Evolutionary conservation across 2,329 filamentous ascomycete species (phyloP).

Genomic region (Davidsoniella eucalypti): DNA sequence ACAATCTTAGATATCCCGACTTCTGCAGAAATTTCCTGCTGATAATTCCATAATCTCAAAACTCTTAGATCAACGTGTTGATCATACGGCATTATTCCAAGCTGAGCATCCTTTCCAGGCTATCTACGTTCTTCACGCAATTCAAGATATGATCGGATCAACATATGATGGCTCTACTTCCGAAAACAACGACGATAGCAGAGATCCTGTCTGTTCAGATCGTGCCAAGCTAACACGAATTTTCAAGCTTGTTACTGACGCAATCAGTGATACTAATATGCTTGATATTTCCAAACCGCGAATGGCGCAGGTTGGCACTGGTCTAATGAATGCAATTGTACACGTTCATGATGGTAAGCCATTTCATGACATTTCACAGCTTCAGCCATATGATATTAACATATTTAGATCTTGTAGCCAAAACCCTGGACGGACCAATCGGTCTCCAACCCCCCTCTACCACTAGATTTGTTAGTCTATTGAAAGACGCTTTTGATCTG

Average conservation of each 20-base stretch:
- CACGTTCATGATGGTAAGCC: conserved; percentile 24
- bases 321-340: conserved; percentile 17
- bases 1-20: conserved; percentile 45
- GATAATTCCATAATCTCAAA: conserved; percentile 44
- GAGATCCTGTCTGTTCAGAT: too few relatives aligned
- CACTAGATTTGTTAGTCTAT: not conserved
- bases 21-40: conserved; percentile 53
- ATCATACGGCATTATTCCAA: conserved; percentile 46
- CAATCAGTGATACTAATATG: conserved; percentile 41
- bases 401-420: not conserved
- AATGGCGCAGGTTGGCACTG: not conserved
- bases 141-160: conserved; percentile 42
- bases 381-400: not conserved
- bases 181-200: too few relatives aligned
- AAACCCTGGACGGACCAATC: not conserved
- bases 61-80: conserved; percentile 30
- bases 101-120: conserved; percentile 53
- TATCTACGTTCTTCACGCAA: conserved; percentile 53
- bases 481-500: not conserved
- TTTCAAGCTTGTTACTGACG: conserved; percentile 39
- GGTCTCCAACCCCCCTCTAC: not conserved
- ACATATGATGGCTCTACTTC: too few relatives aligned
- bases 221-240: conserved; percentile 22
- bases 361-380: not conserved
- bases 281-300: conserved; percentile 19